Evolutionary conservation across 352 stramenopile species (phyloP).

Genomic region (Globisporangium cylindrosporum): DNA sequence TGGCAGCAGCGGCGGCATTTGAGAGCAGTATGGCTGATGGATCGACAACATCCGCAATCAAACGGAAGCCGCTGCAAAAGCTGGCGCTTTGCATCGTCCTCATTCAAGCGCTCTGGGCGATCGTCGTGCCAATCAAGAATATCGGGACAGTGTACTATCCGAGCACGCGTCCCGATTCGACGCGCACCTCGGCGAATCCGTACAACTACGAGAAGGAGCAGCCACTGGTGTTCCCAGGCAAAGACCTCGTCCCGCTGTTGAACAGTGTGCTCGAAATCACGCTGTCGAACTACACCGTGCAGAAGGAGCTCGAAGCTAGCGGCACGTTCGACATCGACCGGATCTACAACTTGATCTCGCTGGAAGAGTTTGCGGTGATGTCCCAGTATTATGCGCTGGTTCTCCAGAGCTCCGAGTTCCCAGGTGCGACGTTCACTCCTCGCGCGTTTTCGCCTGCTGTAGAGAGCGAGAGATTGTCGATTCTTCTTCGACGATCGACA

Average conservation of each 20-base stretch:
- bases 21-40: neutral
- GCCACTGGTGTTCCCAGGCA: conserved; percentile 17
- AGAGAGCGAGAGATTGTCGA: conserved; percentile 17
- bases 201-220: conserved; percentile 9
- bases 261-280: conserved; percentile 29
- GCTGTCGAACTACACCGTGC: conserved; percentile 21
- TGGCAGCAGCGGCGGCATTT: neutral
- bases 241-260: conserved; percentile 28
- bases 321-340: conserved; percentile 36
- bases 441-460: conserved; percentile 15
- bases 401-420: conserved; percentile 40
- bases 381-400: conserved; percentile 43
- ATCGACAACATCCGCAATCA: neutral
- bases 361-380: conserved; percentile 30
- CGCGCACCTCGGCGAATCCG: neutral
- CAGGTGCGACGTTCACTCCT: conserved; percentile 29
- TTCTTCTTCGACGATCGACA: conserved; percentile 25
- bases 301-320: conserved; percentile 23
- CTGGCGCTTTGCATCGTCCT: conserved; percentile 20
- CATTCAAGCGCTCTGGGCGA: conserved; percentile 36
- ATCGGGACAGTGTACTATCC: conserved; percentile 35
- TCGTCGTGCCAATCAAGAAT: conserved; percentile 40
- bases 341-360: conserved; percentile 31
- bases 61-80: conserved; percentile 5
- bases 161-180: conserved; percentile 25